phyloP scores from a whole-genome alignment of 305 asterid species.

The Fraxinus angustifolia region DNA sequence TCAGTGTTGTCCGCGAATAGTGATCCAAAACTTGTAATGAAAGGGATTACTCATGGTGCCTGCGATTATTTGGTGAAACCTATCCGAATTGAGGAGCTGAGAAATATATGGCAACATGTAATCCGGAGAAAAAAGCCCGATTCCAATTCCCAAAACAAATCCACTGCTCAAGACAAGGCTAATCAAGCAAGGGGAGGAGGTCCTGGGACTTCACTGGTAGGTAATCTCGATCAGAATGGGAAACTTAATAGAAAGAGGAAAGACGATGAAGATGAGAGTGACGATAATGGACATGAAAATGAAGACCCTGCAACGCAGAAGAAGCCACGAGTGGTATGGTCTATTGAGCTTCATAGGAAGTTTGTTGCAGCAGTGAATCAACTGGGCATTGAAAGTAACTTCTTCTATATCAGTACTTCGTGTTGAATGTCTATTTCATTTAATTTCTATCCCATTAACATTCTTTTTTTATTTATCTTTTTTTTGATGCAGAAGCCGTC shows the following conservation, averaged over 20 bases:
- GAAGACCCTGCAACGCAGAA: conserved; percentile 54
- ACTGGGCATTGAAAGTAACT: conserved; percentile 58
- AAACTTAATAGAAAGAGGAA: conserved; percentile 54
- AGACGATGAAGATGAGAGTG: conserved; percentile 54
- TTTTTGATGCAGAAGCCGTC: conserved; percentile 72
- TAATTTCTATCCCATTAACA: not conserved
- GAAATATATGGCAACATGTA: conserved; percentile 88
- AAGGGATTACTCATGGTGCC: conserved; percentile 32
- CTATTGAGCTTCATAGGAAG: conserved; percentile 63
- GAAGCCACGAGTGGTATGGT: conserved; percentile 78
- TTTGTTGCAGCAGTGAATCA: conserved; percentile 70
- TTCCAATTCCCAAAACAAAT: conserved; percentile 34
- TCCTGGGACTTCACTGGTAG: conserved; percentile 30
- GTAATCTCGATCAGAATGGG: conserved; percentile 43
- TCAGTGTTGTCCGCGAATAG: conserved; percentile 36
- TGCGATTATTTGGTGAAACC: conserved; percentile 54
- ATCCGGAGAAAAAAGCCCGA: conserved; percentile 48
- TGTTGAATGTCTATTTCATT: conserved; percentile 6
- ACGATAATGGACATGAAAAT: conserved; percentile 43
- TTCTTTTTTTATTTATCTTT: not conserved
- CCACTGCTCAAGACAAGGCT: conserved; percentile 29
- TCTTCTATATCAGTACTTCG: not conserved
- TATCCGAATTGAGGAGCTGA: conserved; percentile 67
- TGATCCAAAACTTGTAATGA: conserved; percentile 17
- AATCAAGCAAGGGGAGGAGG: conserved; percentile 40